A percentile compares a stretch with the other conserved stretches of the same genome.
Conservation (phyloP, 2,329 filamentous ascomycete genomes). For the Aspergillus tamarii region DNA sequence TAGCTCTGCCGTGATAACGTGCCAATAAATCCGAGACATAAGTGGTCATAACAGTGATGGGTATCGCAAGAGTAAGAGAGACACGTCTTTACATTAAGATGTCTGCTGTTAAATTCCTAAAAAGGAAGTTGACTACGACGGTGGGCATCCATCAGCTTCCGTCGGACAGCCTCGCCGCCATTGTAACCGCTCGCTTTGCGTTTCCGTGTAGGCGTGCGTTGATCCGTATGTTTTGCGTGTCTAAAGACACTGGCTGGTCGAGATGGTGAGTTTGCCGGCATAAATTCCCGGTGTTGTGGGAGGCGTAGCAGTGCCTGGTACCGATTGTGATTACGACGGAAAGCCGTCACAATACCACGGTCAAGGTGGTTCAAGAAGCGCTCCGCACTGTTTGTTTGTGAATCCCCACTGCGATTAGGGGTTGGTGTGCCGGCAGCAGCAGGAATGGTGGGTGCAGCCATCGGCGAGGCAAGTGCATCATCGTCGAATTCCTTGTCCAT, state of each 20-base stretch:
- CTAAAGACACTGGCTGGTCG: slow-evolving; percentile 48
- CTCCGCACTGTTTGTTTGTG: slow-evolving; percentile 43
- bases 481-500: slow-evolving; percentile 56
- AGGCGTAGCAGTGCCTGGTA: slow-evolving; percentile 53
- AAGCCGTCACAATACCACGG: slow-evolving; percentile 74
- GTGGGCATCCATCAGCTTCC: slow-evolving; percentile 49
- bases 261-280: slow-evolving; percentile 48
- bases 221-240: slow-evolving; percentile 43
- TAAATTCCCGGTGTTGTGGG: slow-evolving; percentile 50
- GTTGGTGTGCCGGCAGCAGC: slow-evolving; percentile 37
- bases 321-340: slow-evolving; percentile 64
- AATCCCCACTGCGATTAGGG: slow-evolving; percentile 37
- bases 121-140: slow-evolving; percentile 43
- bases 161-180: slow-evolving; percentile 46
- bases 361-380: slow-evolving; percentile 69
- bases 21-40: slow-evolving; percentile 1
- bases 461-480: slow-evolving; percentile 45
- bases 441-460: slow-evolving; percentile 51
- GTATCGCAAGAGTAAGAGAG: slow-evolving; percentile 2
- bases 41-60: slow-evolving; percentile 3
- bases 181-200: slow-evolving; percentile 42
- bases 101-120: slow-evolving; percentile 19
- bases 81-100: slow-evolving; percentile 1
- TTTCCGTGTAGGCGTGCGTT: slow-evolving; percentile 45
- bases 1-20: not conserved